Evolutionary conservation across 1,139 yeast species (phyloP).

Genomic region (Scheffersomyces insectosa): DNA sequence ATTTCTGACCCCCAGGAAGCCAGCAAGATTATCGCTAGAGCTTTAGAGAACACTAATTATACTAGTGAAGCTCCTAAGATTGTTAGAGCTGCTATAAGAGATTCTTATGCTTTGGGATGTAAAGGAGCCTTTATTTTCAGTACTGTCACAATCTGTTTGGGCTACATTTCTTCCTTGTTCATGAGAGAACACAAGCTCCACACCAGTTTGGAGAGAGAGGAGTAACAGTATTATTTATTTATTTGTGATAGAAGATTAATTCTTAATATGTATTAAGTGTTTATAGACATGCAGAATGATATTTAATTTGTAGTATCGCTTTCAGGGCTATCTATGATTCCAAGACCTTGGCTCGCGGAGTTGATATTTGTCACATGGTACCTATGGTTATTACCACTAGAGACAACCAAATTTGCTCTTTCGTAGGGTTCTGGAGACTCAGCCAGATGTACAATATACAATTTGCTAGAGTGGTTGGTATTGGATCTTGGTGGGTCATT

Average conservation of each 20-base stretch:
- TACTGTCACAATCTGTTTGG: slow-evolving; percentile 15
- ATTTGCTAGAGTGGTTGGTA: slow-evolving; percentile 20
- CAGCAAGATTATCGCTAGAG: slow-evolving; percentile 15
- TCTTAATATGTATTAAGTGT: no score
- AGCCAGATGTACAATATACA: slow-evolving; percentile 18
- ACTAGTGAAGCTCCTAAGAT: slow-evolving; percentile 18
- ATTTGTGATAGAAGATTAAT: no score
- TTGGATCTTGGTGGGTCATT: slow-evolving; percentile 16
- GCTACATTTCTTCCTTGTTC: slow-evolving; percentile 19
- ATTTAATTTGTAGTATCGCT: no score
- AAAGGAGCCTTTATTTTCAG: slow-evolving; percentile 21
- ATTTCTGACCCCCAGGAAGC: slow-evolving; percentile 21
- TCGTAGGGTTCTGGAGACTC: background rate
- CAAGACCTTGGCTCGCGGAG: no score
- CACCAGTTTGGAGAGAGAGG: slow-evolving; percentile 38
- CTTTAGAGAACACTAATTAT: slow-evolving; percentile 20
- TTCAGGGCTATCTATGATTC: no score
- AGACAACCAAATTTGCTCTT: slow-evolving; percentile 20
- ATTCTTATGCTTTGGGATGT: slow-evolving; percentile 20
- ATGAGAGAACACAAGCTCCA: slow-evolving; percentile 36
- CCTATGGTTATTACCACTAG: slow-evolving; percentile 44
- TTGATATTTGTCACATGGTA: slow-evolving; percentile 35
- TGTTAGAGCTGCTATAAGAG: slow-evolving; percentile 18
- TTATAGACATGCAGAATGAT: no score
- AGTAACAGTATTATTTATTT: background rate